Conservation (phyloP, 768 basidiomycete species). For the Myochromella boudieri region DNA sequence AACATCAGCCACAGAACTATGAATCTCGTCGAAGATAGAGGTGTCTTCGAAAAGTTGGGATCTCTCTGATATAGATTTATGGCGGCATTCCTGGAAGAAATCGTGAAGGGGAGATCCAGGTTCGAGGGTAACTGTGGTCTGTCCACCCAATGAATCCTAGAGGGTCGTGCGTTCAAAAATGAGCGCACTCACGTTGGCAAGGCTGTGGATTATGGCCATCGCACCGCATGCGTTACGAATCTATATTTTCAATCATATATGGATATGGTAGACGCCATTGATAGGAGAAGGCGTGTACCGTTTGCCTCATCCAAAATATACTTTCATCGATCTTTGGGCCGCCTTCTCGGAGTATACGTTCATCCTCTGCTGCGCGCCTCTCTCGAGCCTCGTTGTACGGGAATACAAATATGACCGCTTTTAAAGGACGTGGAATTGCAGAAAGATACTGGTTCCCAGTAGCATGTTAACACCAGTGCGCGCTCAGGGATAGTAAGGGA, state of each 20-base stretch:
- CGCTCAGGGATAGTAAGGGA: not conserved
- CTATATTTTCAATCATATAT: not conserved
- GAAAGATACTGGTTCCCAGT: not conserved
- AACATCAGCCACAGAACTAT: slow-evolving; percentile 2
- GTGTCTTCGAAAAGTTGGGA: slow-evolving; percentile 5
- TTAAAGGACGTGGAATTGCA: slow-evolving; percentile 4
- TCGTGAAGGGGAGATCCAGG: not conserved
- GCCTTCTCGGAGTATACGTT: not conserved
- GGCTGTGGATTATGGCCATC: slow-evolving; percentile 7
- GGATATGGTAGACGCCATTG: not conserved
- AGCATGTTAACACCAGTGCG: not conserved
- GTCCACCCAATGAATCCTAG: not conserved
- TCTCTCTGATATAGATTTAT: not conserved
- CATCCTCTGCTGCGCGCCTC: slow-evolving; percentile 3
- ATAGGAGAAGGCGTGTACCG: not conserved
- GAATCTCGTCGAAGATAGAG: not conserved
- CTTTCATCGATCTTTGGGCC: slow-evolving; percentile 3
- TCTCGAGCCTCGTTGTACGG: slow-evolving; percentile 1
- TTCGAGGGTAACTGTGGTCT: slow-evolving; percentile 2
- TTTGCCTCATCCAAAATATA: slow-evolving; percentile 10
- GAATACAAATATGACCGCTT: slow-evolving; percentile 6
- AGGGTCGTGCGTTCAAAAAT: too few relatives aligned
- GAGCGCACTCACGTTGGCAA: slow-evolving; percentile 9
- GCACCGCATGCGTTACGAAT: slow-evolving; percentile 8
- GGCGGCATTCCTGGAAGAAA: slow-evolving; percentile 1